phyloP scores from a whole-genome alignment of 1,284 basidiomycete genomes.

The Laetiporus sulphureus region DNA sequence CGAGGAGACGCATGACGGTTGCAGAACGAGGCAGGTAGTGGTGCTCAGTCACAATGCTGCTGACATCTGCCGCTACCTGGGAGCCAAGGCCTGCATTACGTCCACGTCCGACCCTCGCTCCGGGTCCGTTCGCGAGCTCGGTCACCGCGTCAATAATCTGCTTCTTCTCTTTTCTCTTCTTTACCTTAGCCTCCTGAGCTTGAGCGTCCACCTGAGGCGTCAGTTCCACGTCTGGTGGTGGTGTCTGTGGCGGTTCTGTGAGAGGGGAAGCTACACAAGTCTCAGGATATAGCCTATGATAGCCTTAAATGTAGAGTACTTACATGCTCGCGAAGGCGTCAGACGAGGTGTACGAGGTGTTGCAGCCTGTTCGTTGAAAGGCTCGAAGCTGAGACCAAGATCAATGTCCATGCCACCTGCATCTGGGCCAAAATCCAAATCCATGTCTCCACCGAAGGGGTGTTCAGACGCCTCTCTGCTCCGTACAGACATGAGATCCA shows the following conservation, averaged over 20 bases:
- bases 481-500: slow-evolving; percentile 55
- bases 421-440: slow-evolving; percentile 51
- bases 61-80: slow-evolving; percentile 58
- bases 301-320: slow-evolving; percentile 22
- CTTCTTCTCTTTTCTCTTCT: slow-evolving; percentile 60
- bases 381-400: slow-evolving; percentile 64
- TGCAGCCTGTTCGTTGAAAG: slow-evolving; percentile 22
- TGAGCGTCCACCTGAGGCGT: slow-evolving; percentile 43
- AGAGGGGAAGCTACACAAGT: slow-evolving; percentile 58
- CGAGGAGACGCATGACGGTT: slow-evolving; percentile 73
- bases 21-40: slow-evolving; percentile 80
- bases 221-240: slow-evolving; percentile 46
- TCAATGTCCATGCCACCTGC: slow-evolving; percentile 54
- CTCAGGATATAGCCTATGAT: slow-evolving; percentile 5
- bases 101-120: slow-evolving; percentile 45
- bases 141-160: slow-evolving; percentile 81
- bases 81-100: slow-evolving; percentile 50
- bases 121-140: slow-evolving; percentile 72
- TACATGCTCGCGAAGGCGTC: slow-evolving; percentile 66
- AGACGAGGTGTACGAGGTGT: slow-evolving; percentile 46
- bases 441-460: slow-evolving; percentile 53
- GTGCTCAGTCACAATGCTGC: slow-evolving; percentile 71
- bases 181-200: slow-evolving; percentile 18
- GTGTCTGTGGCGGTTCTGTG: slow-evolving; percentile 63
- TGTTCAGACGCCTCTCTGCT: slow-evolving; percentile 60